These are phyloP conservation scores for Calendula officinalis DNA, from an alignment of 129 eudicot genomes.

Conservation along the genomic window DNA sequence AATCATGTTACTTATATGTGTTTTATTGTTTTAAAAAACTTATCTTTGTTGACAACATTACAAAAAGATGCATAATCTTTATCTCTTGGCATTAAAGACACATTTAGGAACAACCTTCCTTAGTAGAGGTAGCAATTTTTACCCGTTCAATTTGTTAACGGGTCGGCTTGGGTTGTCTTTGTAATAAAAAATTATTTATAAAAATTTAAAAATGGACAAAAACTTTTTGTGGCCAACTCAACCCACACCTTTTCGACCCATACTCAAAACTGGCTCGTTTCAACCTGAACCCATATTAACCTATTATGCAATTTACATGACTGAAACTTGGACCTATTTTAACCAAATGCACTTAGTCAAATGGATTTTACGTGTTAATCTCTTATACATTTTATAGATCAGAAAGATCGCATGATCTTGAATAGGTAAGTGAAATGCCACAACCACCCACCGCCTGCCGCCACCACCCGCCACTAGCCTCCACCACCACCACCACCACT, in stretches of 20 bases:
- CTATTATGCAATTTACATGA: background rate
- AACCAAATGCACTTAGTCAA: background rate
- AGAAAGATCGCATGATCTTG: conserved; percentile 8
- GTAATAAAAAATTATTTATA: too few species aligned
- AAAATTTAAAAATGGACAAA: background rate
- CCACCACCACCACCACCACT: too few species aligned
- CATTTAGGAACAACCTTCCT: conserved; percentile 7
- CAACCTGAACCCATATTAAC: background rate
- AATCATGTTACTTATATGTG: background rate
- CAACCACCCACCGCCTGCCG: too few species aligned
- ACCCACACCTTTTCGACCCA: background rate
- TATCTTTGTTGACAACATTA: conserved; percentile 8
- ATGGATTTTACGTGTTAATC: background rate
- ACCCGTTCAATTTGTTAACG: background rate
- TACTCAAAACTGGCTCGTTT: background rate
- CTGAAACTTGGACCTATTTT: background rate
- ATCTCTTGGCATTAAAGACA: background rate
- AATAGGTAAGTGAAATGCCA: conserved; percentile 13
- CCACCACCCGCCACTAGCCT: too few species aligned
- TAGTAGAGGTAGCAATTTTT: background rate
- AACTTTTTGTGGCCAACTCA: background rate
- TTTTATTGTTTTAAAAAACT: conserved; percentile 11
- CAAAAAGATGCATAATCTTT: background rate
- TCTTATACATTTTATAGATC: background rate
- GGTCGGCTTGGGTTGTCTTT: background rate